Conservation (phyloP, 352 stramenopile genomes). For the Phytophthora citrophthora region DNA sequence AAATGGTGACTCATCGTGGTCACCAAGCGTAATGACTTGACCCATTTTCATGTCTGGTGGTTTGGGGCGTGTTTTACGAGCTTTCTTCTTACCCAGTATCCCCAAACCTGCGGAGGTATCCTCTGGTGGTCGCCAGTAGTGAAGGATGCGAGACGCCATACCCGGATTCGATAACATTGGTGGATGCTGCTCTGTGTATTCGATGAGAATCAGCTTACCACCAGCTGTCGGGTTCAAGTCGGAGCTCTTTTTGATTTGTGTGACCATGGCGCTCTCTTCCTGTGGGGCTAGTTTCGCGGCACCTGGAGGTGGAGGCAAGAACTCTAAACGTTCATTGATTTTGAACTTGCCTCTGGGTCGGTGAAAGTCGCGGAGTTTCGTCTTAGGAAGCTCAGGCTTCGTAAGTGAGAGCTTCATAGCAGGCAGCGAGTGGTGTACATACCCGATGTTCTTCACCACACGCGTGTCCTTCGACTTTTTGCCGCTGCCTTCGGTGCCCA, state of each 20-base stretch:
- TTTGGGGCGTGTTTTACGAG: constrained; percentile 71
- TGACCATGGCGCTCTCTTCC: constrained; percentile 76
- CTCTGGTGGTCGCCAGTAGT: constrained; percentile 84
- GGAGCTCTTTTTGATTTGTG: constrained; percentile 90
- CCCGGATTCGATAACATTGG: constrained; percentile 83
- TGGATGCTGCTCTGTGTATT: constrained; percentile 86
- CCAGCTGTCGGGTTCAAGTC: constrained; percentile 78
- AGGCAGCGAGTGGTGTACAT: constrained; percentile 86
- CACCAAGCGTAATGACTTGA: constrained; percentile 81
- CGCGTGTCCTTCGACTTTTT: constrained; percentile 88
- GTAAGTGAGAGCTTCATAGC: constrained; percentile 88
- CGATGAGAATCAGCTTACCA: constrained; percentile 81
- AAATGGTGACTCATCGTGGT: constrained; percentile 85
- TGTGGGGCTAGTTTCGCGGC: constrained; percentile 51
- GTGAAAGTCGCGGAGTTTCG: constrained; percentile 85
- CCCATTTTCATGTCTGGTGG: constrained; percentile 82
- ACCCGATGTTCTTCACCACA: constrained; percentile 86
- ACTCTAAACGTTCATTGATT: constrained; percentile 78
- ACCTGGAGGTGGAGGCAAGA: constrained; percentile 53
- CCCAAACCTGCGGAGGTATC: constrained; percentile 42
- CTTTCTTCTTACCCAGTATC: constrained; percentile 76
- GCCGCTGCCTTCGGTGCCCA: constrained; percentile 68
- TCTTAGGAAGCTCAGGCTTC: constrained; percentile 84
- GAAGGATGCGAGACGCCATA: constrained; percentile 84
- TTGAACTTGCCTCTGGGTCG: constrained; percentile 86